Percentiles rank a stretch among this genome's conserved stretches.
phyloP scores from a whole-genome alignment of 345 rosid species.

The Populus davidiana region DNA sequence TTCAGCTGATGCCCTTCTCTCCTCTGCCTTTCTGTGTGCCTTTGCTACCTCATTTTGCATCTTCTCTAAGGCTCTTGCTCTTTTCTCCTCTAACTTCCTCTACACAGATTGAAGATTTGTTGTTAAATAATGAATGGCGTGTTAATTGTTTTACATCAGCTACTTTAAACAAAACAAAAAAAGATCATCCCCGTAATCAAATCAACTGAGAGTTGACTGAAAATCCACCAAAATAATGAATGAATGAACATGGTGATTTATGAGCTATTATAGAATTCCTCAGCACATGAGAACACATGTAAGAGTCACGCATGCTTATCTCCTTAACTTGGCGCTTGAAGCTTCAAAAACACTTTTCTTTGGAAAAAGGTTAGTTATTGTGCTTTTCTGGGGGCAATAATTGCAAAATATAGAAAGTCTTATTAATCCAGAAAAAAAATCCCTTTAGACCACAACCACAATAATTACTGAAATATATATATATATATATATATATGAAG shows the following conservation, averaged over 20 bases:
- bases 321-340: background rate
- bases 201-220: background rate
- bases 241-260: background rate
- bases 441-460: background rate
- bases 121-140: background rate
- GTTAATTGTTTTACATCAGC: background rate
- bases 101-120: conserved; percentile 18
- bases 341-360: background rate
- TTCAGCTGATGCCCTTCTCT: conserved; percentile 85
- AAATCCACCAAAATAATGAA: background rate
- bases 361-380: background rate
- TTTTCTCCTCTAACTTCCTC: conserved; percentile 96
- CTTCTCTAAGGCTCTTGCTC: conserved; percentile 78
- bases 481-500: no score
- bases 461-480: background rate
- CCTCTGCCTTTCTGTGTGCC: conserved; percentile 87
- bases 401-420: background rate
- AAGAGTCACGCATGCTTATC: background rate
- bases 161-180: background rate
- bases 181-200: background rate
- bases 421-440: background rate
- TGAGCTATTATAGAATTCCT: background rate
- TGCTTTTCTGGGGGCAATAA: conserved; percentile 4
- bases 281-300: background rate
- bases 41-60: conserved; percentile 82